Conservation (phyloP, 2,329 filamentous ascomycete genomes). For the Ophiocordyceps camponoti-floridani region DNA sequence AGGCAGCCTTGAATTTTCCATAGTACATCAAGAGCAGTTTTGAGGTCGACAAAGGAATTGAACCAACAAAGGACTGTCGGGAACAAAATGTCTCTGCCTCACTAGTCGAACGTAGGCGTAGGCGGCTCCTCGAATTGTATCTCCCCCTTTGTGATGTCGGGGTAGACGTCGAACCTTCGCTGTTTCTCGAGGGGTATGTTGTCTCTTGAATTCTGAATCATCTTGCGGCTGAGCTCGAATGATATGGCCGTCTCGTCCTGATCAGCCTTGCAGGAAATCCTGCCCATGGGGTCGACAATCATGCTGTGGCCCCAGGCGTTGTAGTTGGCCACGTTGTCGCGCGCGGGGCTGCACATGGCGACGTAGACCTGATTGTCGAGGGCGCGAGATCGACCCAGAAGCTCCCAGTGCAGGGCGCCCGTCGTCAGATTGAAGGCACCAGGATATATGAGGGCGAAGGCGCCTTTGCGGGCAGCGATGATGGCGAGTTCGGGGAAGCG, state of each 20-base stretch:
- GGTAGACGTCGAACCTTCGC: slow-evolving; percentile 87
- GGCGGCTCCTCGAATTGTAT: slow-evolving; percentile 16
- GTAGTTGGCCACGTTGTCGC: slow-evolving; percentile 61
- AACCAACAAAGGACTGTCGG: too few relatives aligned
- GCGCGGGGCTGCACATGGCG: slow-evolving; percentile 76
- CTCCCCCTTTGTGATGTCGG: slow-evolving; percentile 58
- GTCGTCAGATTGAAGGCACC: slow-evolving; percentile 97
- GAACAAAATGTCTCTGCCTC: too few relatives aligned
- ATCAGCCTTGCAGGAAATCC: slow-evolving; percentile 61
- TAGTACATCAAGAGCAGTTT: too few relatives aligned
- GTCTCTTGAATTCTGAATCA: slow-evolving; percentile 58
- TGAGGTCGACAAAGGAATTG: too few relatives aligned
- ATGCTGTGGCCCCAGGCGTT: slow-evolving; percentile 86
- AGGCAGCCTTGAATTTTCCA: too few relatives aligned
- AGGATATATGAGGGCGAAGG: slow-evolving; percentile 78
- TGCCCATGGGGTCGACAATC: slow-evolving; percentile 73
- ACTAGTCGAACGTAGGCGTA: too few relatives aligned
- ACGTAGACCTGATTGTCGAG: slow-evolving; percentile 93
- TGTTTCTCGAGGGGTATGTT: slow-evolving; percentile 74
- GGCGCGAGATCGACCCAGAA: slow-evolving; percentile 67
- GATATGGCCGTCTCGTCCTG: slow-evolving; percentile 62
- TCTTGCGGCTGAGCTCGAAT: slow-evolving; percentile 48
- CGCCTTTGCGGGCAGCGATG: slow-evolving; percentile 71
- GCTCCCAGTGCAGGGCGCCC: slow-evolving; percentile 76
- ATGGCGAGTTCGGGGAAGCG: slow-evolving; percentile 89